These are phyloP conservation scores for Ogataea kodamae DNA, from an alignment of 805 yeast genomes.

Conservation along the genomic window DNA sequence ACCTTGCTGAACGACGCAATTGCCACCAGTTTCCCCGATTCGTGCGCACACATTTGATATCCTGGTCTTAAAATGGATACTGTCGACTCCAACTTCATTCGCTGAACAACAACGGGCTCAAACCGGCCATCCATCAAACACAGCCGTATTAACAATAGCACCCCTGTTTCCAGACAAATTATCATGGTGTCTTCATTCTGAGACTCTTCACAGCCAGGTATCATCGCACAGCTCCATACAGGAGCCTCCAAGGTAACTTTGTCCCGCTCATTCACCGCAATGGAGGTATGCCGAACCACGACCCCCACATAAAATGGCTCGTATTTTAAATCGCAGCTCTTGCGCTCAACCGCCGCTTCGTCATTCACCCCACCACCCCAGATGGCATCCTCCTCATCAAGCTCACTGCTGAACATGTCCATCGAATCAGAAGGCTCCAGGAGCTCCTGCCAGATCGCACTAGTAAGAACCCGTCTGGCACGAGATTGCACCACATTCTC, in stretches of 20 bases:
- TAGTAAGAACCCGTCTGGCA: slow-evolving; percentile 18
- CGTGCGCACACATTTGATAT: slow-evolving; percentile 13
- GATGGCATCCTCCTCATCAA: slow-evolving; percentile 22
- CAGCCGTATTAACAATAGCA: slow-evolving; percentile 23
- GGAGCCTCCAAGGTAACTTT: slow-evolving; percentile 18
- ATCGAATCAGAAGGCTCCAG: slow-evolving; percentile 26
- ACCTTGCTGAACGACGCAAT: slow-evolving; percentile 24
- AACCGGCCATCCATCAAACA: slow-evolving; percentile 12
- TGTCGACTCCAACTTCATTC: slow-evolving; percentile 3
- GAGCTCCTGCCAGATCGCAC: slow-evolving; percentile 25
- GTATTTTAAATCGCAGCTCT: too few relatives aligned
- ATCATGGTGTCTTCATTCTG: slow-evolving; percentile 28
- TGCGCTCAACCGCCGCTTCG: neutral
- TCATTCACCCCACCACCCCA: slow-evolving; percentile 4
- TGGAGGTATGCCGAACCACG: slow-evolving; percentile 23
- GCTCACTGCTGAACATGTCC: slow-evolving; percentile 22
- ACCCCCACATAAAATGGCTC: slow-evolving; percentile 18
- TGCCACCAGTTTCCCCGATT: slow-evolving; percentile 23
- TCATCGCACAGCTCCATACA: slow-evolving; percentile 24
- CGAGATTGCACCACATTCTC: slow-evolving; percentile 1
- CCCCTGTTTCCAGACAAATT: slow-evolving; percentile 22
- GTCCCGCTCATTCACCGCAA: slow-evolving; percentile 22
- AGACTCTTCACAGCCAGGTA: slow-evolving; percentile 22
- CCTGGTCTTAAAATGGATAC: slow-evolving; percentile 12
- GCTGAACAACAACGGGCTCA: slow-evolving; percentile 26